Conservation (phyloP, 345 rosid genomes). For the Citropsis articulata region DNA sequence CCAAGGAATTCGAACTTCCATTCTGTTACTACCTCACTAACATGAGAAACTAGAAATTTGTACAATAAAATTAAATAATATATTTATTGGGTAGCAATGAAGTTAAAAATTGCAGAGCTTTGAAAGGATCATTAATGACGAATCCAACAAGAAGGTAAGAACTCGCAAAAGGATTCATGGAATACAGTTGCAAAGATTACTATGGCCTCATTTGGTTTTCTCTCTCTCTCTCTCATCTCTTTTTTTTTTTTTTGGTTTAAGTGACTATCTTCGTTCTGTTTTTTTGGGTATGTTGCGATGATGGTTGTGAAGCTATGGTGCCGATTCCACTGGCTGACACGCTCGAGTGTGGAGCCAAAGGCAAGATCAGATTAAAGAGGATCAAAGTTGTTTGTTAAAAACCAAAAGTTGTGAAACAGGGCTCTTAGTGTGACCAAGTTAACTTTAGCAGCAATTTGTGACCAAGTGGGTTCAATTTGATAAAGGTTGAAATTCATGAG, state of each 20-base stretch:
- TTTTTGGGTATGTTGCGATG: slow-evolving; percentile 32
- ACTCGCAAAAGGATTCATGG: slow-evolving; percentile 67
- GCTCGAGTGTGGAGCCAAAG: slow-evolving; percentile 56
- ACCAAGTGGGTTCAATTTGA: too few relatives aligned
- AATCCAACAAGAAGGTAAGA: slow-evolving; percentile 32
- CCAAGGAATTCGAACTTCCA: too few relatives aligned
- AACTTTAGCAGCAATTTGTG: not conserved
- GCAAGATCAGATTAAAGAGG: slow-evolving; percentile 47
- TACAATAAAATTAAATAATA: too few relatives aligned
- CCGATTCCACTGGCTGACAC: slow-evolving; percentile 67
- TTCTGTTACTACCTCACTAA: too few relatives aligned
- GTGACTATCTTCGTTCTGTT: too few relatives aligned
- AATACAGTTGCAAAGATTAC: not conserved
- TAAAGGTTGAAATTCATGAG: too few relatives aligned
- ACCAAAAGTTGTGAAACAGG: slow-evolving; percentile 18
- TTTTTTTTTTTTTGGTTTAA: not conserved
- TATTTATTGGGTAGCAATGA: not conserved
- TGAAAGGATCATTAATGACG: slow-evolving; percentile 42
- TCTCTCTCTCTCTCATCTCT: not conserved
- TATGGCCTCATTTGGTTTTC: not conserved
- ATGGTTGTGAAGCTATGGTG: slow-evolving; percentile 46
- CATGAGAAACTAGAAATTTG: too few relatives aligned
- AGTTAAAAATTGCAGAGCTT: slow-evolving; percentile 26
- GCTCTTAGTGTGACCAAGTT: slow-evolving; percentile 41
- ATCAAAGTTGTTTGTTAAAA: slow-evolving; percentile 45